Evolutionary conservation across 306 rosid species (phyloP), one percentile per base, ranked within the genome.

Genomic region (Prunus campanulata): DNA sequence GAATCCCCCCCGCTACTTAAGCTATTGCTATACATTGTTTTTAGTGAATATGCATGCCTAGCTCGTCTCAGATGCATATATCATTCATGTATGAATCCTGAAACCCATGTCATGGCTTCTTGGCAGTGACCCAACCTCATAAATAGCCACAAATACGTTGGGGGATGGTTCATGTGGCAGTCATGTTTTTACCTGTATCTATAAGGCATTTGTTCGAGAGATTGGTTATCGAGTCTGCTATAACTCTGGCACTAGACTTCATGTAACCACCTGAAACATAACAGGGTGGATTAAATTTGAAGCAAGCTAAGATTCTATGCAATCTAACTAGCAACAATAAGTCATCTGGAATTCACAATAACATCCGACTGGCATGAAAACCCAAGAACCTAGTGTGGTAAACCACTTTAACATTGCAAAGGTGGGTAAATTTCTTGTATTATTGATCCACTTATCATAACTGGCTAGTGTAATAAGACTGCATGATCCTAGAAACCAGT

Each of bases 221-320:
- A 87, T 92, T 92, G 79, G 68, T 65, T 12, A 95, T 87, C 24
- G 97, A 95, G 85, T 95, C 93, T 63, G 98, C 98, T 7, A 95
- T 89, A 18, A 92, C 95, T 83, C 89, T 82, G 25, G 98, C 97
- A 76, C 93, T 90, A 64, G 97, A 88, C 83, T 88, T 95, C 97
- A 90, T 92, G 89, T 92, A 95, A 72, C 98, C 98, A 65, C 98
- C 98, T 95, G 93, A 79, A 81, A 82, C 77, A 63, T 35, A 32
- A 39, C 8, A 18, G 18, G 22, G 30, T 32, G 30, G 19, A 27
- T 74, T 64, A 14, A 29, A 54, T 44, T 9, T 56, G 6, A n/a
- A 20, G 16, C 0, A 20, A 20, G 27, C 13, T 3, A 8, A 0
- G 20, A 14, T 29, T 7, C 35, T 46, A 29, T 30, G 75, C 44